Evolutionary conservation across 805 yeast genomes (phyloP).

Genomic region (Lachancea lanzarotensis): DNA sequence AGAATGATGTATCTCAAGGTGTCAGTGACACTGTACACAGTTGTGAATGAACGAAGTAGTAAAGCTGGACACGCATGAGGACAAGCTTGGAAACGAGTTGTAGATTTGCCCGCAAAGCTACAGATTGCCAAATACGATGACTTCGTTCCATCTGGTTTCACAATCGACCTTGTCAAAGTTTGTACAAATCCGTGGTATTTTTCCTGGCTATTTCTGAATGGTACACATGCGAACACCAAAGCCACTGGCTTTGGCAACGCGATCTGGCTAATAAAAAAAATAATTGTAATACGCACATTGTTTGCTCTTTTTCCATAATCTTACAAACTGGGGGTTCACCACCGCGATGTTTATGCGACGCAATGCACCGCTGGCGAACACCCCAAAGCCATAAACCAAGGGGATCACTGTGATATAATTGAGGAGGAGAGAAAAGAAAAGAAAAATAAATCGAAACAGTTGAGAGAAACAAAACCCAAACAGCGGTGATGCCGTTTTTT

Average conservation of each 20-base stretch:
- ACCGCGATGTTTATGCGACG: background rate
- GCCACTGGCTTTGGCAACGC: background rate
- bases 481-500: background rate
- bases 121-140: too few species aligned
- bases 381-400: constrained; percentile 1
- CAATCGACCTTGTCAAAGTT: too few species aligned
- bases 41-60: too few species aligned
- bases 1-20: background rate
- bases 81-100: too few species aligned
- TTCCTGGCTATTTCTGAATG: background rate
- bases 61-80: too few species aligned
- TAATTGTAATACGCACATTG: background rate
- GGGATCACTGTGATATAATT: background rate
- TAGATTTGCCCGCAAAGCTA: too few species aligned
- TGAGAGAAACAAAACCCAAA: background rate
- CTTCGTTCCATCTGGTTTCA: too few species aligned
- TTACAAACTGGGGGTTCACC: constrained; percentile 3
- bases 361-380: background rate
- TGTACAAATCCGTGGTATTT: background rate
- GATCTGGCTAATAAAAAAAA: background rate
- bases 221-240: background rate
- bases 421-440: background rate
- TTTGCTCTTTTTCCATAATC: background rate
- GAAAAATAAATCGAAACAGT: background rate
- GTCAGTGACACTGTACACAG: too few species aligned